Evolutionary conservation across 495 filamentous ascomycete genomes (phyloP).

Genomic region (Tuber umbilicatum): DNA sequence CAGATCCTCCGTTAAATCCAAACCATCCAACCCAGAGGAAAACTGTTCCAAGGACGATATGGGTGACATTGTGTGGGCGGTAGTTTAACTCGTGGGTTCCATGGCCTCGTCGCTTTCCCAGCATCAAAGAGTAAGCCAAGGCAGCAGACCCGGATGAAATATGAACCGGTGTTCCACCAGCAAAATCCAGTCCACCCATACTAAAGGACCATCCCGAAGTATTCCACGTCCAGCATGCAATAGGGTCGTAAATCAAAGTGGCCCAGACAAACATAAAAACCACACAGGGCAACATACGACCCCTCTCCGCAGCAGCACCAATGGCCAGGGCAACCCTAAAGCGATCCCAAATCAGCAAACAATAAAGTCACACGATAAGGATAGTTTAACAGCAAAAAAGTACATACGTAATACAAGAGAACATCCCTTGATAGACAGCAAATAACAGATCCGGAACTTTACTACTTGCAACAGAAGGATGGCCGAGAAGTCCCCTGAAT

Average conservation of each 20-base stretch:
- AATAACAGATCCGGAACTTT: slow-evolving; percentile 86
- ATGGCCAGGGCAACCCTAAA: slow-evolving; percentile 77
- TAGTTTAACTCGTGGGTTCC: slow-evolving; percentile 86
- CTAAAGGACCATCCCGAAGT: slow-evolving; percentile 70
- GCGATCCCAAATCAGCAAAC: background rate
- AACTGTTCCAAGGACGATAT: slow-evolving; percentile 92
- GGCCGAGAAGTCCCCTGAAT: slow-evolving; percentile 69
- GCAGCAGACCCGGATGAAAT: slow-evolving; percentile 86
- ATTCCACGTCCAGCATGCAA: slow-evolving; percentile 99
- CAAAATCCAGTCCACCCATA: slow-evolving; percentile 89
- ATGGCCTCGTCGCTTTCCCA: slow-evolving; percentile 66
- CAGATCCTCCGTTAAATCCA: slow-evolving; percentile 93
- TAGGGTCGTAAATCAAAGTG: slow-evolving; percentile 88
- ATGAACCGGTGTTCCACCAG: slow-evolving; percentile 93
- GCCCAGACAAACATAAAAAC: slow-evolving; percentile 97
- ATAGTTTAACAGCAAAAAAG: background rate
- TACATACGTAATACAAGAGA: slow-evolving; percentile 80
- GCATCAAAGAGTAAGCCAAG: slow-evolving; percentile 74
- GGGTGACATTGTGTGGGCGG: slow-evolving; percentile 94
- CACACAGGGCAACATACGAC: slow-evolving; percentile 86
- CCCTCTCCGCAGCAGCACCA: slow-evolving; percentile 85
- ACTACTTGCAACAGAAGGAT: slow-evolving; percentile 72
- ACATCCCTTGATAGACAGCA: slow-evolving; percentile 96
- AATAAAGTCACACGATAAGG: background rate
- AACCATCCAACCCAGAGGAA: slow-evolving; percentile 99